Percentiles rank a stretch among this genome's conserved stretches.
phyloP scores from a whole-genome alignment of 83 land plant species.

The Picea mariana region DNA sequence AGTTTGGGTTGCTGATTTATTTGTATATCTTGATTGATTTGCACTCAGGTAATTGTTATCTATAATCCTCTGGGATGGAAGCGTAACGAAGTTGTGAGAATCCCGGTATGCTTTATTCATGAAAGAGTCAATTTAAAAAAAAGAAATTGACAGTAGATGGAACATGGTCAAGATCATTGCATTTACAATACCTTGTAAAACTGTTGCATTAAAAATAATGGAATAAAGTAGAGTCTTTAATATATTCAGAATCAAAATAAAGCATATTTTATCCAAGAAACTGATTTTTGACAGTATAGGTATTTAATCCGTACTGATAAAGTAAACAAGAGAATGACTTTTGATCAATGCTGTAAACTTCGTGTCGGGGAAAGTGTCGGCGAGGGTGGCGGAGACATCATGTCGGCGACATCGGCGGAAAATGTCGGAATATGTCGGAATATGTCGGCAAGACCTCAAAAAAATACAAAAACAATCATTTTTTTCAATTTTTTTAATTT shows the following conservation, averaged over 20 bases:
- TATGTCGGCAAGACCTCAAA: too few species aligned
- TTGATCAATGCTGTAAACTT: too few species aligned
- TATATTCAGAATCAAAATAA: background rate
- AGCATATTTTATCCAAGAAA: background rate
- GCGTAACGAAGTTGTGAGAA: constrained; percentile 68
- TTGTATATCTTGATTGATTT: constrained; percentile 9
- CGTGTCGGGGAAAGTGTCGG: too few species aligned
- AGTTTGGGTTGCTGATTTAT: too few species aligned
- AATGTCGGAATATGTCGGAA: too few species aligned
- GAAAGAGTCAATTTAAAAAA: background rate
- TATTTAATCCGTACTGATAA: background rate
- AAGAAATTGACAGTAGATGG: background rate
- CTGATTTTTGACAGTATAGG: background rate
- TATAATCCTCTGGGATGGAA: constrained; percentile 95
- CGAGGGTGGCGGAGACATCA: too few species aligned
- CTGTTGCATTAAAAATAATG: background rate
- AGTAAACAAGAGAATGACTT: background rate
- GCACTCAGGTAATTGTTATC: constrained; percentile 64
- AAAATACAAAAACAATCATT: too few species aligned
- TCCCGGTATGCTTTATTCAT: constrained; percentile 63
- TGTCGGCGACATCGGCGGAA: too few species aligned
- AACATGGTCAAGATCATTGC: background rate
- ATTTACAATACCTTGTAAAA: background rate
- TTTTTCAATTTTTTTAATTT: too few species aligned
- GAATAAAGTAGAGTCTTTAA: background rate